Base-by-base conservation (phyloP, 2,329 filamentous ascomycete genomes). In the Ophiognomonia clavigignenti-juglandacearum region DNA sequence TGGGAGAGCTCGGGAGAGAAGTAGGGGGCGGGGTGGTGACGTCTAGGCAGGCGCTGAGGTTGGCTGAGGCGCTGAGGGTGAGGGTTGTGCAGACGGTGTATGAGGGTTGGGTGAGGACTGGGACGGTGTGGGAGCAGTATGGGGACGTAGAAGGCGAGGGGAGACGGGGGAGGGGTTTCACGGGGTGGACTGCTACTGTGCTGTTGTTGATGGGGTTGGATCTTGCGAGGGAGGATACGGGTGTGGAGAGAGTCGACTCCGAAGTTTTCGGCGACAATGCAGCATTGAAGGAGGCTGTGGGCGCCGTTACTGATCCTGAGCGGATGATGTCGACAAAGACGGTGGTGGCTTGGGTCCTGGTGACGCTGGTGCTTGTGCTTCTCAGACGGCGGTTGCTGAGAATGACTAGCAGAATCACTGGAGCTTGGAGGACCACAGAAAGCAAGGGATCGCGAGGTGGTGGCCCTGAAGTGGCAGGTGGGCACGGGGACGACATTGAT, bases 61-160 rank as follows among this genome's bases (percentile, higher is more conserved):
- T 57, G 39, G 61, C 58, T 13, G 45, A 51, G 13, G 34, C 49
- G 10, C 53, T 57, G 10, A 44, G 53, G 42, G 39, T 37, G 19
- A 42, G 45, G n/a, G 42, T 57, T 5, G 27, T 57, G 18, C 41
- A 43, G 6, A 45, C 49, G 2, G 55, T 55, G 11, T 49, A 52
- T 61, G 68, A 73, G 20, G 72, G 77, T 52, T 86, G 82, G 82
- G 68, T 77, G 57, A 68, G 75, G 48, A 86, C 82, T 0, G 83
- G 83, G 2, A 86, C 85, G 57, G 82, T 82, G 1, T 86, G 83
- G 82, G 83, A 86, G 60, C 83, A 86, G 60, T 86, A 86, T 57
- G 80, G 84, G 54, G 78, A 82, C 1, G 78, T 83, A 49, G 83
- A 77, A 1, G 83, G 83, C 11, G 71, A 72, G 36, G 83, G 83